phyloP scores from a whole-genome alignment of 768 basidiomycete genomes.

The Suillus decipiens region DNA sequence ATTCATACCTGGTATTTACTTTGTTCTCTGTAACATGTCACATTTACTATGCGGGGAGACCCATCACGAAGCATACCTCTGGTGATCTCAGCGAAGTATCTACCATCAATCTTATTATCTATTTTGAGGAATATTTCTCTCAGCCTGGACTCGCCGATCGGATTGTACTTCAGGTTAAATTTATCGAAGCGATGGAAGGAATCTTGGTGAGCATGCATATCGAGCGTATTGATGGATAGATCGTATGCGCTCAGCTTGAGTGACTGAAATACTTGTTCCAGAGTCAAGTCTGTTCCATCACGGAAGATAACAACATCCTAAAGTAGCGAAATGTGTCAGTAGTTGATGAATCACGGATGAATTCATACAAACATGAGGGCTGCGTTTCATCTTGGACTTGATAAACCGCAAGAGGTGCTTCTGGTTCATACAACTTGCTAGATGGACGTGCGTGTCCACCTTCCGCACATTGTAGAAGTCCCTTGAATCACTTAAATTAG shows the following conservation, averaged over 20 bases:
- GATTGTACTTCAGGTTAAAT: constrained; percentile 97
- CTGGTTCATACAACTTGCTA: constrained; percentile 99
- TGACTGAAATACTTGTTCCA: constrained; percentile 95
- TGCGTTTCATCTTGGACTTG: constrained; percentile 96
- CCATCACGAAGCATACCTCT: constrained; percentile 54
- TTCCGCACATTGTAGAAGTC: constrained; percentile 99
- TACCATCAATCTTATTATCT: constrained; percentile 90
- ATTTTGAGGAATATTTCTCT: constrained; percentile 98
- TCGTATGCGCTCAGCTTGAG: constrained; percentile 96
- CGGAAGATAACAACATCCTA: constrained; percentile 97
- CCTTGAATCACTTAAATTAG: constrained; percentile 41
- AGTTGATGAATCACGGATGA: constrained; percentile 1
- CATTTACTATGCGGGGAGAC: background rate
- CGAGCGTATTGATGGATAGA: constrained; percentile 96
- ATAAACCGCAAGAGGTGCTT: constrained; percentile 98
- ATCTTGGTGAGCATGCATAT: constrained; percentile 99
- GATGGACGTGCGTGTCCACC: constrained; percentile 98
- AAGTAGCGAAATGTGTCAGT: constrained; percentile 1
- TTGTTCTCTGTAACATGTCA: constrained; percentile 70
- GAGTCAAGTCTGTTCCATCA: constrained; percentile 84
- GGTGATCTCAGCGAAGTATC: constrained; percentile 93
- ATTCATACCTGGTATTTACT: constrained; percentile 90
- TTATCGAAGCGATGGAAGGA: constrained; percentile 99
- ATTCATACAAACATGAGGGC: constrained; percentile 59
- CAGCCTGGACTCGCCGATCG: constrained; percentile 91